Conservation (phyloP, 2,329 filamentous ascomycete species). For the Apiospora kogelbergensis region DNA sequence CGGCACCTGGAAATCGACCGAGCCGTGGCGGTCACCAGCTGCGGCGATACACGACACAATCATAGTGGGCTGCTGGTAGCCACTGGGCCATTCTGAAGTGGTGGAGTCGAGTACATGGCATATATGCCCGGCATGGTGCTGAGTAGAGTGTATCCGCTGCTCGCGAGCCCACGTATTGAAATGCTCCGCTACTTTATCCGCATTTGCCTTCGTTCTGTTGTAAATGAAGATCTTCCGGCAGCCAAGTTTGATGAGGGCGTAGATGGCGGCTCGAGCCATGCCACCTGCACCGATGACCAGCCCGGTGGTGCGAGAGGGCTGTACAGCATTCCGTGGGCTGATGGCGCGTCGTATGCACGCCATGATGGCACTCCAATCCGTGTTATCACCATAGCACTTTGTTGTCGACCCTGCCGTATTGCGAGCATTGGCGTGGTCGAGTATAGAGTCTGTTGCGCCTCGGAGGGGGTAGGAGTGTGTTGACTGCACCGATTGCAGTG, state of each 20-base stretch:
- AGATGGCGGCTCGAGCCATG: slow-evolving; percentile 73
- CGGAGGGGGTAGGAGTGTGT: slow-evolving; percentile 69
- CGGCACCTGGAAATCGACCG: slow-evolving; percentile 70
- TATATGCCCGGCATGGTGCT: slow-evolving; percentile 38
- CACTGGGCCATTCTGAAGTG: slow-evolving; percentile 62
- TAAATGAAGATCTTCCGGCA: slow-evolving; percentile 72
- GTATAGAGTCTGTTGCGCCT: slow-evolving; percentile 45
- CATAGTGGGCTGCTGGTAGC: slow-evolving; percentile 65
- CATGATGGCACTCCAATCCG: slow-evolving; percentile 67
- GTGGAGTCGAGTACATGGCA: slow-evolving; percentile 58
- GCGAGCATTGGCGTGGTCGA: slow-evolving; percentile 57
- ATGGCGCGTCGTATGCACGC: slow-evolving; percentile 65
- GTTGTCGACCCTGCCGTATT: slow-evolving; percentile 61
- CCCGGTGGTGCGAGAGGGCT: slow-evolving; percentile 50
- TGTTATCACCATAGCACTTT: slow-evolving; percentile 70
- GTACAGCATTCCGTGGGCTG: slow-evolving; percentile 64
- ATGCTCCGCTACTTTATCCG: slow-evolving; percentile 62
- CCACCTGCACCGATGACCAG: slow-evolving; percentile 65
- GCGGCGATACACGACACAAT: slow-evolving; percentile 72
- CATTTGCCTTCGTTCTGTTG: slow-evolving; percentile 64
- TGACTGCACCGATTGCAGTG: slow-evolving; percentile 69
- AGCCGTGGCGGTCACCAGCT: slow-evolving; percentile 57
- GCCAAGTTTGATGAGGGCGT: slow-evolving; percentile 71
- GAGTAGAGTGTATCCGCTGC: slow-evolving; percentile 30
- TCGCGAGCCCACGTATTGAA: slow-evolving; percentile 56